Percentiles rank a stretch among this genome's conserved stretches.
These are phyloP conservation scores for Pseudohalonectria lignicola DNA, from an alignment of 2,329 filamentous ascomycete genomes.

Conservation along the genomic window DNA sequence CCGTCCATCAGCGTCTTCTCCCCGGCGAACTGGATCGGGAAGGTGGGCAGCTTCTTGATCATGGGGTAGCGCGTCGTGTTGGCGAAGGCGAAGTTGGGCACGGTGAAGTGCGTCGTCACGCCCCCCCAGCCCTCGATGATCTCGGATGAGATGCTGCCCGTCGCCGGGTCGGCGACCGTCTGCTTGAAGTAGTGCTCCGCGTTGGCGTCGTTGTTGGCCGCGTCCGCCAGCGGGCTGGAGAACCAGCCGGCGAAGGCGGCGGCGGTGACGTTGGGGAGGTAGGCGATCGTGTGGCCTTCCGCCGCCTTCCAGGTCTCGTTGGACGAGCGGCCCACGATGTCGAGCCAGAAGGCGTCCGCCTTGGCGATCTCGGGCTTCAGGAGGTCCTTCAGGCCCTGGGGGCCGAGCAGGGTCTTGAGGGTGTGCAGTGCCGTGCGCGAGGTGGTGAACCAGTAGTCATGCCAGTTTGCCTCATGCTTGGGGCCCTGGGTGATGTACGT, in stretches of 20 bases:
- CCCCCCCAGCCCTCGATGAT: conserved; percentile 11
- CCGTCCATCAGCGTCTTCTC: conserved; percentile 11
- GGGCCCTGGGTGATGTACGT: conserved; percentile 1
- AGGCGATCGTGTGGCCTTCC: conserved; percentile 12
- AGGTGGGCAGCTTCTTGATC: conserved; percentile 9
- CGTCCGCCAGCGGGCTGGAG: conserved; percentile 11
- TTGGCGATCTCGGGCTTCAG: conserved; percentile 12
- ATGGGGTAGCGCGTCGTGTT: conserved; percentile 16
- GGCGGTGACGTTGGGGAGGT: conserved; percentile 15
- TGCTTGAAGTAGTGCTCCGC: conserved; percentile 18
- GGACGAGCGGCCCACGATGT: conserved; percentile 8
- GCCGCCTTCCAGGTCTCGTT: conserved; percentile 10
- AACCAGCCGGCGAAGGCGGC: conserved; percentile 12
- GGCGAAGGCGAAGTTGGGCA: conserved; percentile 17
- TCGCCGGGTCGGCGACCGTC: conserved; percentile 6
- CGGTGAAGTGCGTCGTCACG: conserved; percentile 20
- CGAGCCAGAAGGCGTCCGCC: conserved; percentile 14
- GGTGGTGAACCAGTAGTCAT: conserved; percentile 2
- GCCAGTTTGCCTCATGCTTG: background rate
- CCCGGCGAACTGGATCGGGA: conserved; percentile 14
- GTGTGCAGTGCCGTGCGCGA: conserved; percentile 1
- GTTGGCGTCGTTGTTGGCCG: conserved; percentile 15
- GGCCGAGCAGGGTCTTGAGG: conserved; percentile 13
- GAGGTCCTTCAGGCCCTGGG: conserved; percentile 12
- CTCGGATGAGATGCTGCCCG: conserved; percentile 8